These are phyloP conservation scores for Rhizopus arrhizus DNA, from an alignment of 371 early-diverging fungal species.

Conservation along the genomic window DNA sequence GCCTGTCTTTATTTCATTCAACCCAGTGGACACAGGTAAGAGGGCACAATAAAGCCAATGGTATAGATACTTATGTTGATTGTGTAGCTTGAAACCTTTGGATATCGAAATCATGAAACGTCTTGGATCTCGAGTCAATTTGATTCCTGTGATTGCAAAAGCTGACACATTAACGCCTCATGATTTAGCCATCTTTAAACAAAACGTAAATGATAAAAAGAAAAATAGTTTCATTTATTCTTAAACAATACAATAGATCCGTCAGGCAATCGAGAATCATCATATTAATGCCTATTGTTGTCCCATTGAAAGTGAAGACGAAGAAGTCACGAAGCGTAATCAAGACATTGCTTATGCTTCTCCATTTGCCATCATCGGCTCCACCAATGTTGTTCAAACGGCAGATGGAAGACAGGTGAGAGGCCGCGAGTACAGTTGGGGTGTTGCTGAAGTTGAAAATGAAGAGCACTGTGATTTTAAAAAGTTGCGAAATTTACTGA, in stretches of 20 bases:
- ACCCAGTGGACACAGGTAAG: conserved; percentile 83
- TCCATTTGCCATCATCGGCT: conserved; percentile 96
- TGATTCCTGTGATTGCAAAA: conserved; percentile 84
- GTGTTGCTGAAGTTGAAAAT: conserved; percentile 91
- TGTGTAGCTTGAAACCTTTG: conserved; percentile 78
- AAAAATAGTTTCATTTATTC: too few species aligned
- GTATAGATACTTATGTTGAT: too few species aligned
- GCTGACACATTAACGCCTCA: conserved; percentile 75
- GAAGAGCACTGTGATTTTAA: conserved; percentile 90
- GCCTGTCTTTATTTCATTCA: conserved; percentile 93
- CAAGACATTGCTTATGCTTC: conserved; percentile 80
- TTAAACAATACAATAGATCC: not conserved
- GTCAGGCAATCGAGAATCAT: conserved; percentile 72
- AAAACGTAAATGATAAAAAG: conserved; percentile 45
- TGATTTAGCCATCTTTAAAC: conserved; percentile 80
- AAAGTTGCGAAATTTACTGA: conserved; percentile 89
- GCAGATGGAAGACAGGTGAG: conserved; percentile 75
- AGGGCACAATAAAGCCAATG: not conserved
- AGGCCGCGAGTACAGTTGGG: conserved; percentile 94
- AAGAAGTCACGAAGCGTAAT: conserved; percentile 73
- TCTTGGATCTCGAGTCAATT: conserved; percentile 80
- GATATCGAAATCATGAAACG: conserved; percentile 93
- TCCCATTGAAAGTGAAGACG: conserved; percentile 86
- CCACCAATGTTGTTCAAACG: conserved; percentile 77
- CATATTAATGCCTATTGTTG: conserved; percentile 77